These are phyloP conservation scores for Silene conica DNA, from an alignment of 148 eudicot genomes.

Conservation along the genomic window DNA sequence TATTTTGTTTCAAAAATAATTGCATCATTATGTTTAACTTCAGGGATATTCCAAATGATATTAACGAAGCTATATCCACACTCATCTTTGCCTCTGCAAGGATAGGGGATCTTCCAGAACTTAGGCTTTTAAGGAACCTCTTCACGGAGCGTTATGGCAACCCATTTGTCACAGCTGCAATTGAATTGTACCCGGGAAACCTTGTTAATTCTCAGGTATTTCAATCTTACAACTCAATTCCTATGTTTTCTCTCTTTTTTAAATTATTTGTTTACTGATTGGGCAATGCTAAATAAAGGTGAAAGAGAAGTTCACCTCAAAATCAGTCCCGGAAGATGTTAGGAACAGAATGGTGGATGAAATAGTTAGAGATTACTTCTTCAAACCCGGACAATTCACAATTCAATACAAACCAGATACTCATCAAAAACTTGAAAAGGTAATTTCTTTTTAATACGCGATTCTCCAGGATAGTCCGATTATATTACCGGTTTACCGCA, in stretches of 20 bases:
- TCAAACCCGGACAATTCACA: constrained; percentile 39
- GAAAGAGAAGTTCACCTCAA: constrained; percentile 35
- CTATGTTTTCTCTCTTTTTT: background rate
- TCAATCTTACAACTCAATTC: no score
- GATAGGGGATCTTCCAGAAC: constrained; percentile 73
- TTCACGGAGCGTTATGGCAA: constrained; percentile 70
- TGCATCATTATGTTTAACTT: background rate
- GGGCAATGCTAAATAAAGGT: constrained; percentile 34
- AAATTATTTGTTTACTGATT: background rate
- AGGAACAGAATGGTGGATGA: constrained; percentile 61
- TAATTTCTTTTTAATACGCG: background rate
- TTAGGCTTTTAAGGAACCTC: constrained; percentile 49
- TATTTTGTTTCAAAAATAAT: background rate
- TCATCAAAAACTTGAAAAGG: background rate
- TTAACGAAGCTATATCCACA: constrained; percentile 73
- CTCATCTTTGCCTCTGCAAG: constrained; percentile 77
- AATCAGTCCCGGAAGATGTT: constrained; percentile 39
- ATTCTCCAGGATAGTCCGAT: no score
- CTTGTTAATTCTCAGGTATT: constrained; percentile 59
- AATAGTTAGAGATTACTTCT: constrained; percentile 43
- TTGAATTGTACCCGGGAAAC: constrained; percentile 68
- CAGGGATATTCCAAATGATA: constrained; percentile 71
- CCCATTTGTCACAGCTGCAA: constrained; percentile 35
- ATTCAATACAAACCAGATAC: constrained; percentile 40
- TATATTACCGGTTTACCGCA: no score